A percentile compares a stretch with the other conserved stretches of the same genome.
Conservation (phyloP, 371 early-diverging fungal species). For the Mucor saturninus region DNA sequence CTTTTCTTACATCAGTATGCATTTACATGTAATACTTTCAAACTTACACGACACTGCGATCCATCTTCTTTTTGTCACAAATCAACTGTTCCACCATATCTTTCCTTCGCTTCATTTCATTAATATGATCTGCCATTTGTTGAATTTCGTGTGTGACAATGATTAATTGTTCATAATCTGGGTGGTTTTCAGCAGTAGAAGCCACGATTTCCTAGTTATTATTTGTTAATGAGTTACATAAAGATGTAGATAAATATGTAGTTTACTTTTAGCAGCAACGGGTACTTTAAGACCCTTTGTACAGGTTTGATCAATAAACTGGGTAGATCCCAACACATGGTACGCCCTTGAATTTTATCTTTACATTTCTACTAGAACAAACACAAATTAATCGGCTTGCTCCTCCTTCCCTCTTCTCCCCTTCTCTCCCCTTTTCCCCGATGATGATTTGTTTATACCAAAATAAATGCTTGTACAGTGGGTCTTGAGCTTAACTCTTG, state of each 20-base stretch:
- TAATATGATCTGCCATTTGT: conserved; percentile 81
- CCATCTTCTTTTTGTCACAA: conserved; percentile 69
- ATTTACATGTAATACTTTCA: too few relatives aligned
- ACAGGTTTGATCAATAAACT: conserved; percentile 88
- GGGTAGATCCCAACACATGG: conserved; percentile 82
- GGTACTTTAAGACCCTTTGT: conserved; percentile 89
- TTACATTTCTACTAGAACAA: conserved; percentile 43
- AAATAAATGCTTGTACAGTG: conserved; percentile 55
- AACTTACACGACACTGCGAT: conserved; percentile 57
- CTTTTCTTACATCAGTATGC: background rate
- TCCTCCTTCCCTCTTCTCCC: background rate
- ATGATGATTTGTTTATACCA: conserved; percentile 34
- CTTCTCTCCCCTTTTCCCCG: too few relatives aligned
- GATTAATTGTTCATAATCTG: conserved; percentile 61
- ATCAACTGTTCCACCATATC: conserved; percentile 88
- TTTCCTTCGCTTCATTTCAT: conserved; percentile 84
- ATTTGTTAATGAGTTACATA: too few relatives aligned
- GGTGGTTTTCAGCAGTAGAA: conserved; percentile 61
- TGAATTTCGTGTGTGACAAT: conserved; percentile 62
- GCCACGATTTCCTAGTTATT: conserved; percentile 61
- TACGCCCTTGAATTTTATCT: conserved; percentile 62
- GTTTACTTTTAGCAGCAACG: conserved; percentile 27
- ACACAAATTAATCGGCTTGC: background rate
- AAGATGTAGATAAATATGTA: too few relatives aligned
- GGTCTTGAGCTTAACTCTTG: conserved; percentile 60